Evolutionary conservation across 352 stramenopile genomes (phyloP).

Genomic region (Albugo candida): DNA sequence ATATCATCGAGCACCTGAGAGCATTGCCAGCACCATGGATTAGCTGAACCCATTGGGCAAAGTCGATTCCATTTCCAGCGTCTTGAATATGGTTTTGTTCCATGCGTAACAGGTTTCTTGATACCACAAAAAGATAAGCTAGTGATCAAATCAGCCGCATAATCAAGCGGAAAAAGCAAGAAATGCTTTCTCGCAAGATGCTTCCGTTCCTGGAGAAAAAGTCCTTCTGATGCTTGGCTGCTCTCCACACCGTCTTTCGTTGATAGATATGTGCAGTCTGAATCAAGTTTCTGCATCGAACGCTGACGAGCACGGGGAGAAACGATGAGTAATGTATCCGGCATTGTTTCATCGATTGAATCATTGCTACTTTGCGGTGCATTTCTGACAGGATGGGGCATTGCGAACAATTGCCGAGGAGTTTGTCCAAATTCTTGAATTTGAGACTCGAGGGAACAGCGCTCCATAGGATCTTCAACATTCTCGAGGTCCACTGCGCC

Average conservation of each 20-base stretch:
- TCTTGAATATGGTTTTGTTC: no score
- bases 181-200: constrained; percentile 2
- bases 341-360: neutral
- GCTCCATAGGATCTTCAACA: constrained; percentile 33
- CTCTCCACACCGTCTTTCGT: neutral
- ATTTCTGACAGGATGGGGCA: constrained; percentile 21
- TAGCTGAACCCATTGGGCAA: neutral
- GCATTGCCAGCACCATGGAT: neutral
- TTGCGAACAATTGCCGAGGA: constrained; percentile 86
- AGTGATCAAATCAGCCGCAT: neutral
- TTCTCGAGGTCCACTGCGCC: constrained; percentile 91
- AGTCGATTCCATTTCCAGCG: neutral
- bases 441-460: constrained; percentile 83
- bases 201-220: neutral
- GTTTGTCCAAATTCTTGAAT: constrained; percentile 98
- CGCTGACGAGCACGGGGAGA: no score
- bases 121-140: no score
- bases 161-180: neutral
- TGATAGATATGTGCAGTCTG: neutral
- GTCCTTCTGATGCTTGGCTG: neutral
- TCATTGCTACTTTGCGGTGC: neutral
- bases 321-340: neutral
- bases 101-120: no score
- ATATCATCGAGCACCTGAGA: no score
- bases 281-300: neutral